Conservation (phyloP, 257 asterid species). For the Plantago ovata region DNA sequence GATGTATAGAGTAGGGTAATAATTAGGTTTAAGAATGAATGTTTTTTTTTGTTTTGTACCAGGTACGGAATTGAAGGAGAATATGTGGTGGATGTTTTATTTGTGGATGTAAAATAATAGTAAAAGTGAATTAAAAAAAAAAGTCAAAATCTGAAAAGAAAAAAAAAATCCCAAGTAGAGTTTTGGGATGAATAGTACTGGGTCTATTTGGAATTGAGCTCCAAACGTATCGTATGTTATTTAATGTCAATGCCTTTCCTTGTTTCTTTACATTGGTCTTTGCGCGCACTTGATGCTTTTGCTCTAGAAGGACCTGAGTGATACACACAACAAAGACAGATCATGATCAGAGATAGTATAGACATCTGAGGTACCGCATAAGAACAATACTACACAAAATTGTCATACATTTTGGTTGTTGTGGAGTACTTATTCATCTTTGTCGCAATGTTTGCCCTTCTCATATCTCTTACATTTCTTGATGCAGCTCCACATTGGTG, state of each 20-base stretch:
- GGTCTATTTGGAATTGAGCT: slow-evolving; percentile 13
- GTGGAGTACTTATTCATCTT: slow-evolving; percentile 26
- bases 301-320: slow-evolving; percentile 25
- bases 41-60: too few species aligned
- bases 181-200: too few species aligned
- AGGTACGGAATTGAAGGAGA: too few species aligned
- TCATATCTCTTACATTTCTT: slow-evolving; percentile 44
- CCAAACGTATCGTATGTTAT: slow-evolving; percentile 21
- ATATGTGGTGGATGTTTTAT: too few species aligned
- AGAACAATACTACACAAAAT: neutral
- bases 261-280: slow-evolving; percentile 23
- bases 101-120: too few species aligned
- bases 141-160: too few species aligned
- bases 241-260: slow-evolving; percentile 24
- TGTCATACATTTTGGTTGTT: slow-evolving; percentile 31
- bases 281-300: slow-evolving; percentile 13
- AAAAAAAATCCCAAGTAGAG: too few species aligned
- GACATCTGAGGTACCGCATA: slow-evolving; percentile 6
- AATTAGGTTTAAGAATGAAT: too few species aligned
- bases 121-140: too few species aligned
- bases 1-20: too few species aligned
- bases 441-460: slow-evolving; percentile 30
- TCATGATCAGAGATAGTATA: neutral
- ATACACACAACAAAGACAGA: slow-evolving; percentile 15
- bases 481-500: slow-evolving; percentile 77